Evolutionary conservation across 345 rosid genomes (phyloP), one percentile per base, ranked within the genome.

Genomic region (Salix purpurea): DNA sequence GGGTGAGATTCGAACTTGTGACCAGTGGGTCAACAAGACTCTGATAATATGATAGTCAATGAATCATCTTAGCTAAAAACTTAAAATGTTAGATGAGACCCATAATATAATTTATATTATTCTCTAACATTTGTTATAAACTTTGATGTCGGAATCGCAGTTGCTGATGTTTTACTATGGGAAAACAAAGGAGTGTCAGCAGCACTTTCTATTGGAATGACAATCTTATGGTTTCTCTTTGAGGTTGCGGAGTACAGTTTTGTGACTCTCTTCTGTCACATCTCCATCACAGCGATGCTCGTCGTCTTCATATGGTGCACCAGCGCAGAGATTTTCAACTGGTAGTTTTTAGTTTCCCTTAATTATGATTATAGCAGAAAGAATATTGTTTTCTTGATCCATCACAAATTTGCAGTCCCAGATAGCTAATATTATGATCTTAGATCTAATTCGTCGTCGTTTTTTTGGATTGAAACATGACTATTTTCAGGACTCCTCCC

Each of bases 241-340:
- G 98, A 93, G 87, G 94, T 96, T 54, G 92, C 58, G 1, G 95
- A 92, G 78, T 93, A 93, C 89, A 93, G 86, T 75, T 88, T 96
- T 56, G 91, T 93, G 11, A 92, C 99, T 72, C 78, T 96, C 40
- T 4, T 92, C 21, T 90, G 91, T 75, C 97, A 96, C 84, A 62
- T 86, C 70, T 85, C 87, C 74, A 92, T 96, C 78, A 81, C 92
- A 6, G 42, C 84, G 2, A 91, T 96, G 91, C 98, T 96, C 69
- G 65, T 83, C 50, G 75, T 86, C 85, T 93, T 93, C 88, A 87
- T 92, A 64, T 93, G 95, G 94, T 80, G 76, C 75, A 81, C 71
- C 10, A 81, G 77, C 50, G 91, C 94, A 11, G 84, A 89, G 13
- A 85, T 91, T 58, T 82, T 93, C 78, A 76, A 86, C 24, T 87